Conservation (phyloP, 352 stramenopile genomes). For the Phytophthora brassicae region DNA sequence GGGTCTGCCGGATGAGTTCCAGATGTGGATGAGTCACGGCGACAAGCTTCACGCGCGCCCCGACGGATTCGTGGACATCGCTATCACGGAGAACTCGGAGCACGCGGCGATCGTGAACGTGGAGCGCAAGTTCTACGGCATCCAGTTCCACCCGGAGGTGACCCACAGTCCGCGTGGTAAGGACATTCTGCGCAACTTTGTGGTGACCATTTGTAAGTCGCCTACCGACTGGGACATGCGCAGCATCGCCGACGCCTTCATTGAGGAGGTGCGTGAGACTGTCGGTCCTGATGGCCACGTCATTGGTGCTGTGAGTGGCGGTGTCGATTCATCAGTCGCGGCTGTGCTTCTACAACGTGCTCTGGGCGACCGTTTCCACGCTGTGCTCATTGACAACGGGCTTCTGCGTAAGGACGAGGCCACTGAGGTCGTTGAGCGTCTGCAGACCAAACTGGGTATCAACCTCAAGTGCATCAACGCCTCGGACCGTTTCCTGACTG, state of each 20-base stretch:
- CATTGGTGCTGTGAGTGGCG: conserved; percentile 97
- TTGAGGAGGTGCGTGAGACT: conserved; percentile 87
- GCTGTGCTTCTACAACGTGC: conserved; percentile 97
- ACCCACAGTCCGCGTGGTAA: conserved; percentile 96
- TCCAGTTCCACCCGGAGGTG: conserved; percentile 98
- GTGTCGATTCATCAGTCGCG: conserved; percentile 98
- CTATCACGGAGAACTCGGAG: conserved; percentile 88
- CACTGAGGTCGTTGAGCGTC: conserved; percentile 86
- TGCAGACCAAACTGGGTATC: conserved; percentile 92
- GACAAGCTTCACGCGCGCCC: conserved; percentile 97
- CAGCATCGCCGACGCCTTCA: conserved; percentile 92
- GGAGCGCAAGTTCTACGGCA: conserved; percentile 94
- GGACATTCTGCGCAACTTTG: conserved; percentile 97
- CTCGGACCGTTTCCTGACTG: conserved; percentile 94
- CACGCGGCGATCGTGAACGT: conserved; percentile 96
- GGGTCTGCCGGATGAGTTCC: conserved; percentile 92
- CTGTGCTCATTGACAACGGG: conserved; percentile 99
- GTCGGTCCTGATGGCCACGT: conserved; percentile 96
- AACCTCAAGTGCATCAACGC: conserved; percentile 98
- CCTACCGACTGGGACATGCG: conserved; percentile 98
- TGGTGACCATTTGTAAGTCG: conserved; percentile 94
- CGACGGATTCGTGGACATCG: conserved; percentile 91
- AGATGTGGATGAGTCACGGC: conserved; percentile 99
- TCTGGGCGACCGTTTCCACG: conserved; percentile 98
- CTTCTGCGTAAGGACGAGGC: conserved; percentile 97